Evolutionary conservation across 1,284 basidiomycete species (phyloP).

Genomic region (Chiua sp.): DNA sequence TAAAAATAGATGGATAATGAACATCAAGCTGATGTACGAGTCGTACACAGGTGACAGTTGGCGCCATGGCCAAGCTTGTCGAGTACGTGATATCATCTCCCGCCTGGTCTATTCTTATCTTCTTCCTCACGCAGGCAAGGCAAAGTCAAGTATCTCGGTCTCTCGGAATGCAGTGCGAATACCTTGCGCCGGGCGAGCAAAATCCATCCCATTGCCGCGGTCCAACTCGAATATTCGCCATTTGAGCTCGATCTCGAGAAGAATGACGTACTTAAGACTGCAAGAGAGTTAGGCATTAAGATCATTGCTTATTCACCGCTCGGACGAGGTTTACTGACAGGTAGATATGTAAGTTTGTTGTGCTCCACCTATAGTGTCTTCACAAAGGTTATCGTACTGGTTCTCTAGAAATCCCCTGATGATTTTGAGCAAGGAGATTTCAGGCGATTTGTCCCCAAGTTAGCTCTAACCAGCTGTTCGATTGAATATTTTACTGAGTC

Average conservation of each 20-base stretch:
- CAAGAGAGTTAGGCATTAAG: conserved; percentile 36
- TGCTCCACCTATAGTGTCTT: neutral
- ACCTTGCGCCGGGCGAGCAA: conserved; percentile 52
- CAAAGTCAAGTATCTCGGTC: conserved; percentile 48
- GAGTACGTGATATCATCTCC: conserved; percentile 23
- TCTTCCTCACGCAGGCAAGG: conserved; percentile 32
- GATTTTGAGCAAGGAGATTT: conserved; percentile 49
- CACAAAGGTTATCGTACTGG: neutral
- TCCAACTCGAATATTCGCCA: conserved; percentile 54
- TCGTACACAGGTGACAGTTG: conserved; percentile 33
- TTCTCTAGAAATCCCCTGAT: conserved; percentile 37
- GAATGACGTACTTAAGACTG: conserved; percentile 32
- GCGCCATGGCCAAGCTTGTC: conserved; percentile 41
- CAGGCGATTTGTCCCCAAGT: conserved; percentile 30
- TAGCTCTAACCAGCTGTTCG: neutral
- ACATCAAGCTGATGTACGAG: neutral
- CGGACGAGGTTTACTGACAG: conserved; percentile 50
- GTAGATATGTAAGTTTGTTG: conserved; percentile 38
- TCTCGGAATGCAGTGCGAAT: conserved; percentile 49
- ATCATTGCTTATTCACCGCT: conserved; percentile 51
- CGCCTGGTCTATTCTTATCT: neutral
- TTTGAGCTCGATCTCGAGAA: conserved; percentile 43
- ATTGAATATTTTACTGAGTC: neutral
- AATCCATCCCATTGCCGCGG: conserved; percentile 44
- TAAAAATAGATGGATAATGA: neutral